These are phyloP conservation scores for Fagopyrum tataricum DNA, from an alignment of 148 eudicot genomes.

Conservation along the genomic window DNA sequence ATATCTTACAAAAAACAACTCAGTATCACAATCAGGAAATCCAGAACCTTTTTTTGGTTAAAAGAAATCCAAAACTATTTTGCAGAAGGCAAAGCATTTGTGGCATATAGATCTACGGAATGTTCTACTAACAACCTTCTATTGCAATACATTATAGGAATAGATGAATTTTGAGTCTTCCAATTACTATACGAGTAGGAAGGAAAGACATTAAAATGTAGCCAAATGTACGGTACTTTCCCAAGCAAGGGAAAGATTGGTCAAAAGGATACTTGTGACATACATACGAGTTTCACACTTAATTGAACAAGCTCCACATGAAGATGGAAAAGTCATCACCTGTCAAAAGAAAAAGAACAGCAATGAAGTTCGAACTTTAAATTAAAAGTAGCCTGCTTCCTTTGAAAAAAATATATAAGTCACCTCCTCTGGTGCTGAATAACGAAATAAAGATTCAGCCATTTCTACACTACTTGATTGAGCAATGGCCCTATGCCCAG, in stretches of 20 bases:
- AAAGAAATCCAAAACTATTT: background rate
- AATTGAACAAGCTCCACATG: conserved; percentile 81
- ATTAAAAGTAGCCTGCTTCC: background rate
- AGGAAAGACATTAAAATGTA: background rate
- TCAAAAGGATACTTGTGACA: conserved; percentile 81
- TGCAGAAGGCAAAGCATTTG: background rate
- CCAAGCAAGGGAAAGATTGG: background rate
- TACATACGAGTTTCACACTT: conserved; percentile 88
- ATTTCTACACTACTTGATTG: conserved; percentile 62
- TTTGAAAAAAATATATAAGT: background rate
- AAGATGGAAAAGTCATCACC: conserved; percentile 97
- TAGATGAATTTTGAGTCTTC: background rate
- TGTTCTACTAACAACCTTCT: background rate
- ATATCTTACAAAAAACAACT: background rate
- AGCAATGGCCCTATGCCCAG: conserved; percentile 80
- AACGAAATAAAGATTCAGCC: conserved; percentile 76
- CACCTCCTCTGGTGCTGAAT: conserved; percentile 95
- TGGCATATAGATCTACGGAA: background rate
- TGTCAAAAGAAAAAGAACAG: conserved; percentile 23
- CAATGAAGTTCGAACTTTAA: background rate
- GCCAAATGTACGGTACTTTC: background rate
- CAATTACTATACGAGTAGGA: background rate
- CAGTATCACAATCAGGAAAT: background rate
- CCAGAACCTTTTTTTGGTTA: background rate
- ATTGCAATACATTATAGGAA: background rate